A percentile compares a stretch with the other conserved stretches of the same genome.
Conservation (phyloP, 2,329 filamentous ascomycete species). For the Alternaria consortialis region DNA sequence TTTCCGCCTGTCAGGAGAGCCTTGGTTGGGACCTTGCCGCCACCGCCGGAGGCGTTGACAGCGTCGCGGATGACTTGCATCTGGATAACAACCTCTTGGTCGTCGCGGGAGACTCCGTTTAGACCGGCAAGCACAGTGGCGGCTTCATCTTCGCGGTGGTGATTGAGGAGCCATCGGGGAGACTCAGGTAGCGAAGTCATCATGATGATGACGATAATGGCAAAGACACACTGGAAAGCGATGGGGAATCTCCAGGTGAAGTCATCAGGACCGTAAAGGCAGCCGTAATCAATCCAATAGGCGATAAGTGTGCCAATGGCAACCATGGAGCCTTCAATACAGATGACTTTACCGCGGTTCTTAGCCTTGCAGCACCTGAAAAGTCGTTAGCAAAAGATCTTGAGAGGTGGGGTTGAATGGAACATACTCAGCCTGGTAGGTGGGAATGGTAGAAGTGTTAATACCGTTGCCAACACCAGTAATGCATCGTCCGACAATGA, state of each 20-base stretch:
- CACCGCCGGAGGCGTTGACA: conserved; percentile 48
- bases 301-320: conserved; percentile 61
- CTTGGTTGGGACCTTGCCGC: conserved; percentile 48
- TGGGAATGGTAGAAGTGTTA: conserved; percentile 63
- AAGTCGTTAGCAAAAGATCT: background rate
- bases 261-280: conserved; percentile 38
- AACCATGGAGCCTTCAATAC: conserved; percentile 63
- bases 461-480: conserved; percentile 64
- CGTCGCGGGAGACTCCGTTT: conserved; percentile 57
- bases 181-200: conserved; percentile 50
- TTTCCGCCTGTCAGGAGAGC: conserved; percentile 68
- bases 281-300: conserved; percentile 62
- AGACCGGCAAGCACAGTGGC: conserved; percentile 59
- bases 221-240: conserved; percentile 61
- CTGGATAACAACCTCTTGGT: conserved; percentile 65
- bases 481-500: conserved; percentile 61
- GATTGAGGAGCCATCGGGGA: conserved; percentile 45
- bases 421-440: conserved; percentile 60
- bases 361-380: conserved; percentile 57
- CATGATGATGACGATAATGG: conserved; percentile 41
- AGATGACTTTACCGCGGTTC: conserved; percentile 68
- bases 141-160: conserved; percentile 57
- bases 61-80: conserved; percentile 70
- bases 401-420: rapidly evolving
- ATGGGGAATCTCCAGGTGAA: conserved; percentile 61